Evolutionary conservation across 192 early-diverging fungal genomes (phyloP), one percentile per base, ranked within the genome.

Genomic region (Rhizophlyctis rosea): DNA sequence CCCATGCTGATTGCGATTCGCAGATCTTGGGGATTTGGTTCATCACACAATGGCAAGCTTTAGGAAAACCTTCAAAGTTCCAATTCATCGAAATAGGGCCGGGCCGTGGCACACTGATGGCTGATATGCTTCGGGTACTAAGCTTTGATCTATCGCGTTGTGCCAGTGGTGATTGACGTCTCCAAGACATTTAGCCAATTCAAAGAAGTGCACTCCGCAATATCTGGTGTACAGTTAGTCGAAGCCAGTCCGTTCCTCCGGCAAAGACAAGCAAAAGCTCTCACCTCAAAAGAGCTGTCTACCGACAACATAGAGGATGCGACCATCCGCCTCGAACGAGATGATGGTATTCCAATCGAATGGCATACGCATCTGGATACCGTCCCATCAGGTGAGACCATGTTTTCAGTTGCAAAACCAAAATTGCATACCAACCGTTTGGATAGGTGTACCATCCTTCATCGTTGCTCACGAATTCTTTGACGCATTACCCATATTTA

Each of bases 391-490:
- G 65, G 58, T 48, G 39, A n/a, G 4, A 31, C 57, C 61, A 29
- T 24, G 34, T n/a, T 58, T 3, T n/a, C n/a, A n/a, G n/a, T n/a
- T n/a, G n/a, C n/a, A n/a, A n/a, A n/a, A n/a, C n/a, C n/a, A n/a
- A n/a, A n/a, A n/a, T n/a, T n/a, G n/a, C n/a, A n/a, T n/a, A n/a
- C n/a, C n/a, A n/a, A n/a, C n/a, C n/a, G n/a, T n/a, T n/a, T n/a
- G n/a, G n/a, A n/a, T n/a, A n/a, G n/a, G n/a, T n/a, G n/a, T n/a
- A n/a, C n/a, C n/a, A n/a, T 86, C 90, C 16, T 59, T 93, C 48
- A 71, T 94, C 24, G 76, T 95, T 61, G 93, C 94, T 0, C 94
- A 98, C 74, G 96, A 98, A 75, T 96, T 97, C 57, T 97, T 98
- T 77, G 96, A 98, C 61, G 95, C 96, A 0, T 76, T 98, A 53